phyloP scores from a whole-genome alignment of 768 basidiomycete species.

The Podaxis pistillaris region DNA sequence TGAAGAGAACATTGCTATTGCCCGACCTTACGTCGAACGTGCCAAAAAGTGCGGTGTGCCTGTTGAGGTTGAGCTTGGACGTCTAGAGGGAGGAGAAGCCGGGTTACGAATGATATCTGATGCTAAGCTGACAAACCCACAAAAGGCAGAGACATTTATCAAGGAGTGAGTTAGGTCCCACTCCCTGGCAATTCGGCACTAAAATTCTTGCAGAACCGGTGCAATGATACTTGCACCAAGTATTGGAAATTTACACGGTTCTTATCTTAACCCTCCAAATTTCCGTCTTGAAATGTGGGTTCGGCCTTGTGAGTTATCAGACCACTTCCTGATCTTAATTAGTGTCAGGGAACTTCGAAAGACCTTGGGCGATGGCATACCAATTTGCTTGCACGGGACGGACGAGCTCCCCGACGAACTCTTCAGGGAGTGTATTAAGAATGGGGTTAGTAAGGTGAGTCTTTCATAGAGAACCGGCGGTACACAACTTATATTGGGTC shows the following conservation, averaged over 20 bases:
- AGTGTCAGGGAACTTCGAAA: constrained; percentile 37
- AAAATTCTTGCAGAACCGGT: constrained; percentile 32
- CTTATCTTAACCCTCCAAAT: constrained; percentile 43
- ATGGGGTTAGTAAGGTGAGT: constrained; percentile 42
- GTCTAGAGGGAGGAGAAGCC: constrained; percentile 44
- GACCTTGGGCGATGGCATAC: constrained; percentile 33
- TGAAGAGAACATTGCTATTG: neutral
- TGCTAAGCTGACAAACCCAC: constrained; percentile 44
- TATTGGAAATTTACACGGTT: constrained; percentile 47
- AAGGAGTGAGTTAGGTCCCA: constrained; percentile 26
- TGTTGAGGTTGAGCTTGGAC: neutral
- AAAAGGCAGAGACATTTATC: constrained; percentile 42
- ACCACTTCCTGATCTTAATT: neutral
- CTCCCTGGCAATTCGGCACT: neutral
- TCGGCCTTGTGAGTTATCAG: neutral
- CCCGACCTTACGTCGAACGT: neutral
- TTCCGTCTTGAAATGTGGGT: constrained; percentile 43
- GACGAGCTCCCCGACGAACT: constrained; percentile 42
- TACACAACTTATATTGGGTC: neutral
- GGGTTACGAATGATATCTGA: constrained; percentile 45
- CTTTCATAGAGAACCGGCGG: neutral
- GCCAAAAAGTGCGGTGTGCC: neutral
- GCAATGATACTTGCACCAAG: constrained; percentile 45
- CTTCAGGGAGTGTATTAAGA: constrained; percentile 43
- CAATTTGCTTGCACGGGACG: constrained; percentile 45